Base-by-base conservation (phyloP, 2,329 filamentous ascomycete genomes). In the Colletotrichum filicis region DNA sequence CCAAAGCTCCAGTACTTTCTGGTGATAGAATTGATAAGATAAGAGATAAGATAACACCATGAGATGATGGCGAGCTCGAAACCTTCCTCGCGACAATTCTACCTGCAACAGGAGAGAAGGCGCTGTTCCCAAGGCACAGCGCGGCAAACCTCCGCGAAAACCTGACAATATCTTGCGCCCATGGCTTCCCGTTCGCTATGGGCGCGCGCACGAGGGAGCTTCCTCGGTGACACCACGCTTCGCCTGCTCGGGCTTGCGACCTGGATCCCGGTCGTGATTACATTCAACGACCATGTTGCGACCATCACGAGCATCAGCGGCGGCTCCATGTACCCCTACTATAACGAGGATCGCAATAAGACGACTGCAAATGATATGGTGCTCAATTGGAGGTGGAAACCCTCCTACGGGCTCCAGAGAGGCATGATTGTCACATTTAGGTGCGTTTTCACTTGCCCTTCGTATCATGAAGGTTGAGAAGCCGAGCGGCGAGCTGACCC, bases 371-470 rank as follows among this genome's bases (percentile, higher is more conserved):
- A 86, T 63, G 91, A 93, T 74, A 73, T 89, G n/a, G 88, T 91
- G 37, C 80, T 92, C 75, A 89, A 87, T 68, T 87, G 85, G 78
- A 92, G 92, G 79, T 87, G 88, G 80, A 87, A 88, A 73, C 87
- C 90, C 28, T 86, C 88, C 71, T 83, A 89, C 59, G 85, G 87
- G 32, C 78, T 95, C 49, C 83, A 90, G 79, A 87, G 93, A 74
- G 94, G 94, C 68, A 94, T 95, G 91, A 84, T 96, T 57, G 91
- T 96, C 69, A 92, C 91, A 12, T 91, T 95, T 77, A 86, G 89
- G 91, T 92, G 80, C 28, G 86, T 77, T 42, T 42, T 42, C 37
- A 42, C 37, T 37, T 3, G 12, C 35, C 4, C 35, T 37, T 12
- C 12, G 35, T 37, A 37, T 35, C 12, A 37, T 37, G 11, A 37